Evolutionary conservation across 208 protist genomes (phyloP).

Genomic region (Novymonas esmeraldas): DNA sequence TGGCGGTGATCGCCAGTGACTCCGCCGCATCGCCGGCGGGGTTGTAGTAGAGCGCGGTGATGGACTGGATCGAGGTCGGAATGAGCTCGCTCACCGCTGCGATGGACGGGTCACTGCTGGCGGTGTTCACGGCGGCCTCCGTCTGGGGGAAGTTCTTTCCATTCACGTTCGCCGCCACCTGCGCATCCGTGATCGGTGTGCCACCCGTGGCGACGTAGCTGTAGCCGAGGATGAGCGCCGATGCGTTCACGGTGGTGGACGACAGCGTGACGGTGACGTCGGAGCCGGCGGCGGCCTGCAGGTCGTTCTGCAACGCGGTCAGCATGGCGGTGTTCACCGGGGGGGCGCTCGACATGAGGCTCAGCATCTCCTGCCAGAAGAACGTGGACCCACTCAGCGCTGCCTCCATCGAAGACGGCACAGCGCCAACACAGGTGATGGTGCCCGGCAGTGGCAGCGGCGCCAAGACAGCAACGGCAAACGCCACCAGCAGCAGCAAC

Average conservation of each 20-base stretch:
- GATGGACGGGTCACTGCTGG: background rate
- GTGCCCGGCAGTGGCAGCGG: background rate
- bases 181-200: background rate
- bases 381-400: slow-evolving; percentile 9
- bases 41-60: slow-evolving; percentile 8
- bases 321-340: background rate
- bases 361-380: slow-evolving; percentile 7
- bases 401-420: background rate
- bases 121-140: background rate
- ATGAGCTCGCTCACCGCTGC: background rate
- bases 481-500: slow-evolving; percentile 6
- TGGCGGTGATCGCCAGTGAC: background rate
- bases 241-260: slow-evolving; percentile 1
- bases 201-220: background rate
- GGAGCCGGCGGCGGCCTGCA: background rate
- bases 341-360: background rate
- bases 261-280: slow-evolving; percentile 7
- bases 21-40: background rate
- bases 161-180: slow-evolving; percentile 5
- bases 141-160: background rate
- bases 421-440: background rate
- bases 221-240: slow-evolving; percentile 9
- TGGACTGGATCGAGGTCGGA: background rate
- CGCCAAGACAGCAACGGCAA: background rate
- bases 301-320: background rate